Conservation (phyloP, 768 basidiomycete genomes). For the Saitozyma podzolica region DNA sequence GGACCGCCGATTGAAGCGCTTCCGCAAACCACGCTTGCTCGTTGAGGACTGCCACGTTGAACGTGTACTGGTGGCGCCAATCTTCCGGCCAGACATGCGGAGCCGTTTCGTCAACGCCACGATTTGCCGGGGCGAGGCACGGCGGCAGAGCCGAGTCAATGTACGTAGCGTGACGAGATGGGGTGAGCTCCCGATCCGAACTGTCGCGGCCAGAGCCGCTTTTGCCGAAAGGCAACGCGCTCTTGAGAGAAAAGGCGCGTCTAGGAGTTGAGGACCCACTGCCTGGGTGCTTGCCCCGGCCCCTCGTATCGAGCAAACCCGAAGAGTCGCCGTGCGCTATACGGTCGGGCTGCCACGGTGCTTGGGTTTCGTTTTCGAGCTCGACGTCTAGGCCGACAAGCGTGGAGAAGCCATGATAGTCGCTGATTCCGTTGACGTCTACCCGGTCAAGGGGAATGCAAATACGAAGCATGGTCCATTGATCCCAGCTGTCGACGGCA, state of each 20-base stretch:
- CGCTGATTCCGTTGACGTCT: conserved; percentile 29
- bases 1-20: conserved; percentile 31
- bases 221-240: not conserved
- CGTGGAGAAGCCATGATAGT: conserved; percentile 49
- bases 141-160: too few relatives aligned
- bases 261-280: too few relatives aligned
- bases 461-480: conserved; percentile 48
- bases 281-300: too few relatives aligned
- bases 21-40: conserved; percentile 43
- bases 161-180: not conserved
- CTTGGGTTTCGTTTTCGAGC: conserved; percentile 14
- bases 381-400: conserved; percentile 44
- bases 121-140: not conserved
- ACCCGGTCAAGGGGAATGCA: conserved; percentile 50
- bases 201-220: not conserved
- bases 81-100: not conserved
- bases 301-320: too few relatives aligned
- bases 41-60: conserved; percentile 49
- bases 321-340: too few relatives aligned
- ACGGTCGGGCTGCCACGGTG: too few relatives aligned
- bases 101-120: not conserved
- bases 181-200: not conserved
- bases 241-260: not conserved
- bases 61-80: conserved; percentile 15
- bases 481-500: conserved; percentile 16